Evolutionary conservation across 208 protist species (phyloP), one percentile per base, ranked within the genome.

Genomic region (Crithidia expoeki): DNA sequence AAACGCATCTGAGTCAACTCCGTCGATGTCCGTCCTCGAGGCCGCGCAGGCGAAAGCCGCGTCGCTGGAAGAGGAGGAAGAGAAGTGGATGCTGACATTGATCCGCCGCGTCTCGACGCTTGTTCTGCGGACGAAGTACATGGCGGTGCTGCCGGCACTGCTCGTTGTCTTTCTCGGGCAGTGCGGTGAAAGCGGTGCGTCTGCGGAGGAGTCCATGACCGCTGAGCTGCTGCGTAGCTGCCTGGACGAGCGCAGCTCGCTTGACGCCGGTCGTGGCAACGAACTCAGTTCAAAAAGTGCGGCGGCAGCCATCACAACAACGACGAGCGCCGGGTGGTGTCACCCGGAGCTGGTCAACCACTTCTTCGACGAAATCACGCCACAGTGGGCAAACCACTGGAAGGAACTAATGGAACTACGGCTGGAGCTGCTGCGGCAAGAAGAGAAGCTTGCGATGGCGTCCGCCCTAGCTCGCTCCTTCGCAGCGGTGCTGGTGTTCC

Each of bases 391-490:
- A 12, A 83, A 82, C 64, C 36, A 56, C 36, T 94, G 88, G 88
- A 86, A 82, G 74, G 86, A 94, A 75, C 63, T 91, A 56, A 94
- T 92, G 84, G 86, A 94, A 59, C 38, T 89, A 53, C 72, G 76
- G 4, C 68, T 83, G 17, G 71, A 62, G 28, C 63, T 94, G 25
- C 72, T 94, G 46, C 77, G 83, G 28, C 79, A 89, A 21, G 67
- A 81, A 17, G 79, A 82, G 12, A 80, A 77, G 52, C 74, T 94
- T 0, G 11, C 58, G 11, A 68, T 72, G 32, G 89, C 86, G 9
- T 79, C 81, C 6, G 76, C 84, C 6, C 67, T 93, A 17, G 86
- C 85, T 0, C 72, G 74, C 27, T 52, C 62, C 28, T 83, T 93
- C 68, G 79, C 80, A 5, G 56, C 55, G 51, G 79, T 85, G 4